Base-by-base conservation (phyloP, 352 stramenopile genomes). In the Elongisporangium prolatum region DNA sequence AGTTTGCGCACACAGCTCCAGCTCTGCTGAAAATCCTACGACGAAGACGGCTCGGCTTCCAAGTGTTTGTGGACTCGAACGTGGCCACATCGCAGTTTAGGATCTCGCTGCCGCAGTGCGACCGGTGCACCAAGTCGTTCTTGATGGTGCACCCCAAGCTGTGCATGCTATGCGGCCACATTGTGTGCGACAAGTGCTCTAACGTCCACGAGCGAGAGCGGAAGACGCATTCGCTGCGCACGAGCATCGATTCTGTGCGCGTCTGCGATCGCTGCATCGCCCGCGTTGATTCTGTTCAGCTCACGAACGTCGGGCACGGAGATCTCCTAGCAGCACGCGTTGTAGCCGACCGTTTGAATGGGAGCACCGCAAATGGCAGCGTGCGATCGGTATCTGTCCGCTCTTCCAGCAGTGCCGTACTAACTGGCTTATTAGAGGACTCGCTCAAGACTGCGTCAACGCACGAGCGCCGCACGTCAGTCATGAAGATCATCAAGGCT, bases 231-330 rank as follows among this genome's bases (percentile, higher is more conserved):
- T 54, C 34, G 5, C 48, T 59, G 9, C 34, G 59, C 13, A 48
- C 56, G 0, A 52, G 65, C 13, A 21, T 74, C 22, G 67, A 68
- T 11, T 59, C 59, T 8, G 59, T 84, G 17, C 72, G 75, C 21
- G 60, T 85, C 16, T 88, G 78, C 48, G 28, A 52, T 3, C 61
- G 65, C 10, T 88, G 78, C 56, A 59, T 85, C 11, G 68, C 74
- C 21, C 69, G 68, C n/a, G 74, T 88, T 13, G 72, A 82, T 55
- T 52, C 57, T 2, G 64, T 65, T 7, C 48, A 75, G 52, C 78
- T 73, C 57, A 54, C 63, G 1, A 58, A 70, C 44, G 49, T 81
- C 11, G 52, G 67, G 2, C 61, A 64, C 10, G 52, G 57, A 21
- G 69, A 64, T 40, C 55, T 51, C 28, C 8, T 38, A 9, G 28